Percentiles rank a stretch among this genome's conserved stretches.
Conservation (phyloP, 2,329 filamentous ascomycete species). For the Pyrenochaeta sp. region DNA sequence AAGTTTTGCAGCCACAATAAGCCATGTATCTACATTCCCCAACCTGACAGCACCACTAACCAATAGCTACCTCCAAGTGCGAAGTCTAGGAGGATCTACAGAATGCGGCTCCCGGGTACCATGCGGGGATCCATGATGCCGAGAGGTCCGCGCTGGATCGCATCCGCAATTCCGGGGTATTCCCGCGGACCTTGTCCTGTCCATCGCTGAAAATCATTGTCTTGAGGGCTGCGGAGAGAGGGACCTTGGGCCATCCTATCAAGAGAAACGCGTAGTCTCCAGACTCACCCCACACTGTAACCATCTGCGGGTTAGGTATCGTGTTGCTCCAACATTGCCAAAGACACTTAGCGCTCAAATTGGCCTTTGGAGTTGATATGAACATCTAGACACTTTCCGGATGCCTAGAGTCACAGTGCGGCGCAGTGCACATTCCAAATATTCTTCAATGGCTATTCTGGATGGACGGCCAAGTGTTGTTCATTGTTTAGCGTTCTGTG, state of each 20-base stretch:
- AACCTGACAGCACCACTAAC: conserved; percentile 5
- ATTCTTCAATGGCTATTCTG: background rate
- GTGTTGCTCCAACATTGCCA: background rate
- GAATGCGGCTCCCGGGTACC: conserved; percentile 32
- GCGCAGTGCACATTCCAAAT: background rate
- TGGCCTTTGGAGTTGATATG: background rate
- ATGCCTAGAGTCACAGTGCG: background rate
- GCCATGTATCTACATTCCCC: conserved; percentile 12
- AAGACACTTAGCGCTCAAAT: background rate
- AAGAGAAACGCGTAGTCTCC: background rate
- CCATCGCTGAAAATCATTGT: background rate
- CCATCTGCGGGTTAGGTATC: background rate
- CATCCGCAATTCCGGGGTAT: conserved; percentile 29
- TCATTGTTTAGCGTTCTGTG: background rate
- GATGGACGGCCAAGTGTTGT: background rate
- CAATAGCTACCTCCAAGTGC: conserved; percentile 6
- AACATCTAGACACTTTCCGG: background rate
- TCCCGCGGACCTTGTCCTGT: background rate
- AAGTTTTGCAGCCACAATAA: conserved; percentile 23
- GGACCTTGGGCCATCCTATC: background rate
- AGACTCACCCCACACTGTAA: background rate
- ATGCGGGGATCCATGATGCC: conserved; percentile 31
- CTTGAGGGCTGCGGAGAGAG: conserved; percentile 4
- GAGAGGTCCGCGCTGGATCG: conserved; percentile 8
- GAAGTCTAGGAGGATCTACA: conserved; percentile 11